Evolutionary conservation across 1,284 basidiomycete species (phyloP), one percentile per base, ranked within the genome.

Genomic region (Butyriboletus appendiculatus): DNA sequence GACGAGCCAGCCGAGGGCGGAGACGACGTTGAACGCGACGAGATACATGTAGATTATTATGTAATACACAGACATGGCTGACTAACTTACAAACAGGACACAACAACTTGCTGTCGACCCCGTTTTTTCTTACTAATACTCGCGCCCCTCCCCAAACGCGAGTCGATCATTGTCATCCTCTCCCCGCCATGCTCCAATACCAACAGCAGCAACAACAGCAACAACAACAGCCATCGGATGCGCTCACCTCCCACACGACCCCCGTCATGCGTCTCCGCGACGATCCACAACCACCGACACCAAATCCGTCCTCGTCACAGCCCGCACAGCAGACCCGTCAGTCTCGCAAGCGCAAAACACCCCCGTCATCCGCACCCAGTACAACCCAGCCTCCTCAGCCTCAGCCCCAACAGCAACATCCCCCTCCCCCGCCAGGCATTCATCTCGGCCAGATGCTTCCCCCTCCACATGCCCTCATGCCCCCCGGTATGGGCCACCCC

Each of bases 1-100:
- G 69, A 84, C 82, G 0, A 72, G 71, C 94, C 94, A 96, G 41
- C 85, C 88, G 5, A 84, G 48, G 0, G 87, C 77, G 0, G 90
- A 92, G 49, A 87, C 64, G 57, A 81, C 59, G 75, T 97, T 96
- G 80, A 94, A 97, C 1, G 75, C 70, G 53, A 92, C 62, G 2
- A 97, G 80, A 75, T 96, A 96, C 71, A 59, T 63, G 2, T n/a
- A 11, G 30, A 15, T 1, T 24, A 39, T 65, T 66, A 65, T 41
- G 14, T 68, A 62, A 65, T 45, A 5, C 0, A 1, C 1, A 32
- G 18, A 40, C n/a, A 32, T 2, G 1, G 51, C 51, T 62, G 52
- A 63, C 42, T 20, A 57, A 49, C 26, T 6, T 9, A 26, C 56
- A 70, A 67, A 67, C 26, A 71, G 34, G 26, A 9, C 0, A 32